A percentile compares a stretch with the other conserved stretches of the same genome.
These are phyloP conservation scores for Globisporangium yorkense DNA, from an alignment of 352 stramenopile species.

Conservation along the genomic window DNA sequence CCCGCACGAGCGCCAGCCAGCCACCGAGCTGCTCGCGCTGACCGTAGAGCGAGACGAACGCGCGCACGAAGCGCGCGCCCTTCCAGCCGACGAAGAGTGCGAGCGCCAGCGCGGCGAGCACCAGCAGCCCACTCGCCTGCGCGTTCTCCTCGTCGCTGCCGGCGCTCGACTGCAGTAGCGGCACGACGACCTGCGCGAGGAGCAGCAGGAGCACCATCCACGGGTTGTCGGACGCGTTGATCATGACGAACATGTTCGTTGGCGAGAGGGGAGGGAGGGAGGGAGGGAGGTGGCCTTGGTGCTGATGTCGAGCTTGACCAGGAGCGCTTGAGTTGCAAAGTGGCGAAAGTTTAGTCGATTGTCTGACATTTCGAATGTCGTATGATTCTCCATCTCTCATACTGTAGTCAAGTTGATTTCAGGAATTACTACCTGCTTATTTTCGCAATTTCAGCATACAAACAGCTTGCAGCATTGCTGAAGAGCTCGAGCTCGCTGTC, in stretches of 20 bases:
- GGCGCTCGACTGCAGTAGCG: conserved; percentile 66
- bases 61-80: conserved; percentile 46
- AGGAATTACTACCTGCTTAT: too few species aligned
- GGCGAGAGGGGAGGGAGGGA: conserved; percentile 14
- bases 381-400: neutral
- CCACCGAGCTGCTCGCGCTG: conserved; percentile 12
- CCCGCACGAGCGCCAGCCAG: conserved; percentile 51
- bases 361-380: too few species aligned
- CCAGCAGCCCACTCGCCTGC: conserved; percentile 43
- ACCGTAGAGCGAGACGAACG: conserved; percentile 34
- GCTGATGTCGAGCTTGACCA: neutral
- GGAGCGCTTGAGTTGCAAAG: neutral
- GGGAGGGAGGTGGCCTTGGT: neutral
- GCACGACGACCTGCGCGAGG: conserved; percentile 72
- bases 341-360: neutral
- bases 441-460: too few species aligned
- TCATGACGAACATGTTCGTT: conserved; percentile 65
- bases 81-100: conserved; percentile 49
- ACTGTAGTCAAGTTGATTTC: neutral
- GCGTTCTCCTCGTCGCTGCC: conserved; percentile 39
- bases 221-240: conserved; percentile 72
- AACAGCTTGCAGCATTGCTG: too few species aligned
- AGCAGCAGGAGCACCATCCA: conserved; percentile 76
- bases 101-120: conserved; percentile 52
- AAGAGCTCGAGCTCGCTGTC: neutral